Percentiles rank a stretch among this genome's conserved stretches.
Evolutionary conservation across 805 yeast genomes (phyloP).

Genomic region (Sugiyamaella smithiae): DNA sequence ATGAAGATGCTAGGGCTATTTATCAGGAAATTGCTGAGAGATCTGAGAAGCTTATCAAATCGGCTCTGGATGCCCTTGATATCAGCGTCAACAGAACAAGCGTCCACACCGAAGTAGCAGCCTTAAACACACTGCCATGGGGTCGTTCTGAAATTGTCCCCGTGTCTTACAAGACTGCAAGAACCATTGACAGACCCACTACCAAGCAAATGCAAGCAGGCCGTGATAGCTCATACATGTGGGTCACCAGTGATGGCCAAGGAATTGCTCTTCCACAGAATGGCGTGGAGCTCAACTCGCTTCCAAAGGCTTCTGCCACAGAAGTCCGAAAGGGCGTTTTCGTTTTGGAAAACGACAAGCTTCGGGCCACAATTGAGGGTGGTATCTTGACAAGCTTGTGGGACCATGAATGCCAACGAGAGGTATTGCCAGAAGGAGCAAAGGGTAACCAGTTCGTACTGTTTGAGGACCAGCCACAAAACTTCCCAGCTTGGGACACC

Average conservation of each 20-base stretch:
- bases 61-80: constrained; percentile 48
- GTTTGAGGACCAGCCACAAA: constrained; percentile 86
- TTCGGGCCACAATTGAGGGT: constrained; percentile 59
- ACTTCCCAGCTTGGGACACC: constrained; percentile 97
- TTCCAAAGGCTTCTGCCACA: constrained; percentile 41
- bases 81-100: constrained; percentile 19
- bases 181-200: neutral
- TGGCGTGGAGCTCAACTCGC: neutral
- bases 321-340: constrained; percentile 43
- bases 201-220: neutral
- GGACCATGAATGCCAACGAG: constrained; percentile 59
- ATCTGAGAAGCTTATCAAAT: constrained; percentile 51
- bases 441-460: constrained; percentile 80
- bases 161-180: constrained; percentile 27
- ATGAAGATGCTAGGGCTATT: constrained; percentile 85
- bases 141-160: constrained; percentile 46
- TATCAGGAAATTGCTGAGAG: constrained; percentile 53
- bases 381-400: constrained; percentile 61
- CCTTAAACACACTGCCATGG: constrained; percentile 67
- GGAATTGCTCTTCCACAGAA: constrained; percentile 16
- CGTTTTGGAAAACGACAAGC: constrained; percentile 57
- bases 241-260: constrained; percentile 6
- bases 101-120: constrained; percentile 20
- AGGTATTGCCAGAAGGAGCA: constrained; percentile 59
- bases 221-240: neutral